Evolutionary conservation across 306 rosid genomes (phyloP).

Genomic region (Macrotyloma uniflorum): DNA sequence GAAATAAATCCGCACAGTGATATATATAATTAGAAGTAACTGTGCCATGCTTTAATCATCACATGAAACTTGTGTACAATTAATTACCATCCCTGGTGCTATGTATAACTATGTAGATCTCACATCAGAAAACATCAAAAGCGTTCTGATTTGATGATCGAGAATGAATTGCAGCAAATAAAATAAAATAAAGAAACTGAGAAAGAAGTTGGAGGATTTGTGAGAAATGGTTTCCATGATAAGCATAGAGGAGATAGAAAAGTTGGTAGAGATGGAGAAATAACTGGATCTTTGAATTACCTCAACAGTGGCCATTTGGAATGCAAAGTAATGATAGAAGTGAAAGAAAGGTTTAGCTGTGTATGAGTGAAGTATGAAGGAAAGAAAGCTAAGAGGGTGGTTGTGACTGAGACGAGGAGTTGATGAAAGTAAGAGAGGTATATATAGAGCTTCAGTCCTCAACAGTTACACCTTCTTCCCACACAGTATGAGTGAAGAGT

Average conservation of each 20-base stretch:
- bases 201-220: too few relatives aligned
- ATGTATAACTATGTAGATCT: background rate
- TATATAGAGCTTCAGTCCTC: constrained; percentile 48
- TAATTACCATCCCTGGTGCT: background rate
- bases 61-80: background rate
- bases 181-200: background rate
- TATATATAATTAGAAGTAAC: too few relatives aligned
- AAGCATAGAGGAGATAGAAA: background rate
- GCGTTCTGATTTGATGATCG: constrained; percentile 16
- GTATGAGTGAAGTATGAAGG: background rate
- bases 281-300: constrained; percentile 44
- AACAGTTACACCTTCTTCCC: constrained; percentile 15
- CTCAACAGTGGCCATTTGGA: constrained; percentile 81
- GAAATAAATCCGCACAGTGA: too few relatives aligned
- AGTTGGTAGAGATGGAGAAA: background rate
- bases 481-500: background rate
- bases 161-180: background rate
- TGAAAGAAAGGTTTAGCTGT: background rate
- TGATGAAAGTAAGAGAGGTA: constrained; percentile 45
- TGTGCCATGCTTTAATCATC: background rate
- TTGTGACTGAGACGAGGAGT: constrained; percentile 43
- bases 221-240: background rate
- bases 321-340: constrained; percentile 18
- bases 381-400: constrained; percentile 9
- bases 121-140: background rate